Base-by-base conservation (phyloP, 768 basidiomycete genomes). In the Xanthoconium purpureum region DNA sequence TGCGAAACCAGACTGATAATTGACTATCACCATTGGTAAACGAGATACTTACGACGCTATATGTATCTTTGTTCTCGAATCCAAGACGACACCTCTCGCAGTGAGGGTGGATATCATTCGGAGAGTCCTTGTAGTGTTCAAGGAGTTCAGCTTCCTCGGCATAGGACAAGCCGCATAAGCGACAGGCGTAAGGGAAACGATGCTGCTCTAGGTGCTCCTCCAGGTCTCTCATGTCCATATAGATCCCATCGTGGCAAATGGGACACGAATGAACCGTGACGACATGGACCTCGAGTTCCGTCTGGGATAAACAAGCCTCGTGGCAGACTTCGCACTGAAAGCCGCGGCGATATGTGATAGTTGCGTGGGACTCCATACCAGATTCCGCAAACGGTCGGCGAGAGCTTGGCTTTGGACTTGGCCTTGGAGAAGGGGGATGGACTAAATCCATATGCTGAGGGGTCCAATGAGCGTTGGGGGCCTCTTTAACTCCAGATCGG, bases 81-180 rank as follows among this genome's bases (percentile, higher is more conserved):
- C 74, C 75, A 3, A 62, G 32, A 17, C 52, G 36, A 44, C 78
- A 79, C 36, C 50, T 50, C 17, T 55, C 47, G 55, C 78, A 79
- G 5, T 62, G 61, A 1, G 77, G 76, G 35, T 80, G 79, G 13
- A 66, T 15, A 17, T 65, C 64, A 46, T 64, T 63, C 7, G 66
- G 44, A 2, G 77, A 75, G 6, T 72, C 66, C 47, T 58, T 67
- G 60, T 78, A 80, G 55, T 81, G 80, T 6, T 62, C 60, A 18
- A 68, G 60, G 3, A 80, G 68, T 3, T 71, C 69, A 13, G 75
- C 76, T 49, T 76, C 71, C 37, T 71, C 64, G 3, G 55, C 32
- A 44, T 62, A 71, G 2, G 63, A 66, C 42, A 63, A 48, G 30
- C 61, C 61, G 11, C 71, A 73, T 13, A 56, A 15, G 20, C 30